Evolutionary conservation across 768 basidiomycete genomes (phyloP).

Genomic region (Leucosporidium scottii): DNA sequence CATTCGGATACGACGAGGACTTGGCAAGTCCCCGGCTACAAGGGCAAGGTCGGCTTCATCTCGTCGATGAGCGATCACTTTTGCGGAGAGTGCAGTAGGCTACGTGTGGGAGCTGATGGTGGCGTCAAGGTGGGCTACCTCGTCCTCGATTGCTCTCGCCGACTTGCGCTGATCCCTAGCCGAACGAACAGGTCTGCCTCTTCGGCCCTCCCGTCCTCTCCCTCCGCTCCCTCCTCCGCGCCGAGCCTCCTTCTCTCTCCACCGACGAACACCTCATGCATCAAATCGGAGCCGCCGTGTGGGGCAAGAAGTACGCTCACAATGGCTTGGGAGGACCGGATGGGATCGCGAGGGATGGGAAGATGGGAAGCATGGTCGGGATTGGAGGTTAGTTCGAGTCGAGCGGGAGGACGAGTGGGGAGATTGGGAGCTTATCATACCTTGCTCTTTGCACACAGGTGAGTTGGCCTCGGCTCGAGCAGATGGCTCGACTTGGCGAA

Average conservation of each 20-base stretch:
- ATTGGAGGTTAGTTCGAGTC: constrained; percentile 72
- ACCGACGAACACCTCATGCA: constrained; percentile 50
- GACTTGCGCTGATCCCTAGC: not conserved
- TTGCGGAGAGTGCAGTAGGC: constrained; percentile 72
- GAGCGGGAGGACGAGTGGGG: too few relatives aligned
- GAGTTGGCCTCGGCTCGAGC: too few relatives aligned
- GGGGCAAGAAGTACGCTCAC: constrained; percentile 36
- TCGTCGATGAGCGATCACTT: constrained; percentile 91
- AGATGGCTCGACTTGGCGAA: too few relatives aligned
- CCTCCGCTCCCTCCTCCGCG: constrained; percentile 64
- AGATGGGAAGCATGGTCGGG: constrained; percentile 81
- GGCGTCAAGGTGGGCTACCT: constrained; percentile 62
- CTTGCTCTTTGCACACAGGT: too few relatives aligned
- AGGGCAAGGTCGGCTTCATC: constrained; percentile 74
- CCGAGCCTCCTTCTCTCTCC: not conserved
- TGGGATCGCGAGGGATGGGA: constrained; percentile 35
- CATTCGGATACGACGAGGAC: constrained; percentile 73
- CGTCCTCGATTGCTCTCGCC: too few relatives aligned
- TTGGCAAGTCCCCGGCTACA: constrained; percentile 64
- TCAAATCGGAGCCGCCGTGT: constrained; percentile 12
- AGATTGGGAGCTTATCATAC: too few relatives aligned
- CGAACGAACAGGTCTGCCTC: constrained; percentile 60
- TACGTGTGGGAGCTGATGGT: constrained; percentile 81
- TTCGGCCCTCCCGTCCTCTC: constrained; percentile 80
- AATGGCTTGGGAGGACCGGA: constrained; percentile 35